A percentile compares a stretch with the other conserved stretches of the same genome.
These are phyloP conservation scores for Xylaria cubensis DNA, from an alignment of 495 filamentous ascomycete genomes.

Conservation along the genomic window DNA sequence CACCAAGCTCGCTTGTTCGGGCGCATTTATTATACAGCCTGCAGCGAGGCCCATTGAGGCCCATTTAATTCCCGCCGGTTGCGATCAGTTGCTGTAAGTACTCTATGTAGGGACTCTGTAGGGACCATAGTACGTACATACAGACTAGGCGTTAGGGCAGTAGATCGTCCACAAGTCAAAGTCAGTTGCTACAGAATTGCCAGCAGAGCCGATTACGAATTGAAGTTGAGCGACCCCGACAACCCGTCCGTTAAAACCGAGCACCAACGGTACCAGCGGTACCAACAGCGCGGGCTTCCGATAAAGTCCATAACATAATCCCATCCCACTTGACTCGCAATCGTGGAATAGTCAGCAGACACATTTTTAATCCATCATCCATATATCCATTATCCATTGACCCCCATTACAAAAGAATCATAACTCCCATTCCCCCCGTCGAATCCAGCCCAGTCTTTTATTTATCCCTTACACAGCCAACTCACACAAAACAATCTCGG, in stretches of 20 bases:
- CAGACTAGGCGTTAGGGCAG: neutral
- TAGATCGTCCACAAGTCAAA: neutral
- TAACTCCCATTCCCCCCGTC: slow-evolving; percentile 20
- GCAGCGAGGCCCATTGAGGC: slow-evolving; percentile 17
- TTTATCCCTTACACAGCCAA: slow-evolving; percentile 9
- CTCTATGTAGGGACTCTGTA: neutral
- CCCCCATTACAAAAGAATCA: slow-evolving; percentile 42
- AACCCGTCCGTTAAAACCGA: slow-evolving; percentile 25
- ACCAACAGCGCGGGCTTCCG: slow-evolving; percentile 13
- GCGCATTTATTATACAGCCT: slow-evolving; percentile 22
- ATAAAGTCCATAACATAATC: slow-evolving; percentile 14
- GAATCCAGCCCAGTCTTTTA: slow-evolving; percentile 8
- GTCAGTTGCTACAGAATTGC: slow-evolving; percentile 9
- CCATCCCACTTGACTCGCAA: neutral
- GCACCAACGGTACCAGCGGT: neutral
- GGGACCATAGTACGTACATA: neutral
- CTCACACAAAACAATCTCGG: slow-evolving; percentile 4
- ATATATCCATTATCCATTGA: slow-evolving; percentile 22
- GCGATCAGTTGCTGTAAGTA: neutral
- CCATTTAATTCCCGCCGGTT: slow-evolving; percentile 14
- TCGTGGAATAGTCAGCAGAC: slow-evolving; percentile 26
- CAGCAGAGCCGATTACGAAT: slow-evolving; percentile 23
- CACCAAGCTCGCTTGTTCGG: slow-evolving; percentile 26
- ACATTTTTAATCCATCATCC: slow-evolving; percentile 28
- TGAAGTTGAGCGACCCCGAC: slow-evolving; percentile 13